Evolutionary conservation across 192 early-diverging fungal genomes (phyloP), one percentile per base, ranked within the genome.

Genomic region (Neocallimastix lanati): DNA sequence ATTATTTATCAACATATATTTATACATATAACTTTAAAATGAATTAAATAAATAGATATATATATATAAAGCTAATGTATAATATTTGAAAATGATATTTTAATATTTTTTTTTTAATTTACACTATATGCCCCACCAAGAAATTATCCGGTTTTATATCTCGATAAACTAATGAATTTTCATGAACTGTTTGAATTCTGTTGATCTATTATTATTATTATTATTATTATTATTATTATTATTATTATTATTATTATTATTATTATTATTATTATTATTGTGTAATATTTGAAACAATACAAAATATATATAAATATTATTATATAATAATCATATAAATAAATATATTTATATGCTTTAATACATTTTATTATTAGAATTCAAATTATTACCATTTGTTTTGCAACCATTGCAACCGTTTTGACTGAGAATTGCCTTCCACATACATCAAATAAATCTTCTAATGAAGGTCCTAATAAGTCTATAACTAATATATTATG

Each of bases 81-180:
- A 35, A 35, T 35, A 35, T 7, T 7, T 7, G 3, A 50, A 2
- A 21, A 35, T 35, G 12, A 35, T 35, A 35, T 35, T 7, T 3
- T 35, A 35, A 35, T 35, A 35, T 35, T 35, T 7, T 35, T 38
- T 38, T 38, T 38, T 38, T n/a, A n/a, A 50, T 6, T 4, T 50
- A 50, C 40, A 50, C 18, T 21, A 50, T 92, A 33, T 92, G 90
- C 18, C 97, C 97, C 76, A 97, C 91, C 81, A 99, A 85, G 82
- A 99, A 99, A 87, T 99, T 99, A 84, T 99, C 97, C 29, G 97
- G 97, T 84, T 99, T 99, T 84, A 99, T 97, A 85, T 99, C 97
- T 77, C 97, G 91, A 86, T 99, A 99, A 30, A 99, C 94, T 50
- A 98, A 84, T 82, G 95, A 96, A 83, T 93, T 90, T 82, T 98